These are phyloP conservation scores for Martiniozyma abietophila DNA, from an alignment of 805 yeast species.

Conservation along the genomic window DNA sequence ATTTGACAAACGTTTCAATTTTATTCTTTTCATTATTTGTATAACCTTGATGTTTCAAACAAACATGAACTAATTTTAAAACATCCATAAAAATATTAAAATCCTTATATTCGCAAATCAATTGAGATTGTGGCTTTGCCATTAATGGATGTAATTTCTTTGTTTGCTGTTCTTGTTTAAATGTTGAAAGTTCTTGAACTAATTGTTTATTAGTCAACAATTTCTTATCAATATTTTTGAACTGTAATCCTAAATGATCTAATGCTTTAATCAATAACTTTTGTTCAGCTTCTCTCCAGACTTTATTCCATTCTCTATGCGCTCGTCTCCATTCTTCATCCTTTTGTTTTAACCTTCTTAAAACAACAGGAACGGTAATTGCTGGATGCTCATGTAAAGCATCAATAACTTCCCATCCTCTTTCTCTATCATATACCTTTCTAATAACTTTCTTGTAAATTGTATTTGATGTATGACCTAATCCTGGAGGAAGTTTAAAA, in stretches of 20 bases:
- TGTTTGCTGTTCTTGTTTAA: conserved; percentile 83
- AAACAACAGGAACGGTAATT: conserved; percentile 86
- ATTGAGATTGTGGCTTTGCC: conserved; percentile 72
- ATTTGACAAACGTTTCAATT: conserved; percentile 58
- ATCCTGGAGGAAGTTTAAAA: conserved; percentile 84
- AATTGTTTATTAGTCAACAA: conserved; percentile 81
- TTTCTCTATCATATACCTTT: conserved; percentile 86
- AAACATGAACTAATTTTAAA: conserved; percentile 54
- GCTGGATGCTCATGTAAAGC: conserved; percentile 94
- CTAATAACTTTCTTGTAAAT: conserved; percentile 90
- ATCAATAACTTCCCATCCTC: conserved; percentile 93
- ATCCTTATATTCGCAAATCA: conserved; percentile 54
- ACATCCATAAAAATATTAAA: conserved; percentile 65
- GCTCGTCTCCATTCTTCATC: conserved; percentile 99
- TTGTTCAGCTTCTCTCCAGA: conserved; percentile 97
- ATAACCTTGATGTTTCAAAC: conserved; percentile 61
- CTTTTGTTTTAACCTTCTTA: conserved; percentile 89
- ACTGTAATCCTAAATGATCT: conserved; percentile 92
- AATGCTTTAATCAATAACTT: conserved; percentile 87
- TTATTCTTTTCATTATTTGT: conserved; percentile 76
- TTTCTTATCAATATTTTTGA: conserved; percentile 95
- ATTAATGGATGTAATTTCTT: conserved; percentile 79
- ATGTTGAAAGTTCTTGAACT: conserved; percentile 84
- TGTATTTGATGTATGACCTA: conserved; percentile 85
- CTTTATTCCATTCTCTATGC: conserved; percentile 97